Conservation (phyloP, 164 flowering plant species). For the Magnolia changhungtana region DNA sequence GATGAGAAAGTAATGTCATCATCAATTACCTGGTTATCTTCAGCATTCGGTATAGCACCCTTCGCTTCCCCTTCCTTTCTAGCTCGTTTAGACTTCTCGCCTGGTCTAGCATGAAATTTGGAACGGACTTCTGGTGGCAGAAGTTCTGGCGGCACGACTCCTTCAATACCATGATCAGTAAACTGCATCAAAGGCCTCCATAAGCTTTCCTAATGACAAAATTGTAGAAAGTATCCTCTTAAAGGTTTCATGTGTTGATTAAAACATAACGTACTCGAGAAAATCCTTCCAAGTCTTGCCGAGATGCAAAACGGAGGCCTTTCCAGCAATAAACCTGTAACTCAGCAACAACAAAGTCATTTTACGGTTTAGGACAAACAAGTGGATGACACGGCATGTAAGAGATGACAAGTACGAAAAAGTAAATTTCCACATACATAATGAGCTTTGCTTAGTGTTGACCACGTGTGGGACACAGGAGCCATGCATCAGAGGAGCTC, state of each 20-base stretch:
- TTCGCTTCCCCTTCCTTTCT: conserved; percentile 77
- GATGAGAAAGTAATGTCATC: neutral
- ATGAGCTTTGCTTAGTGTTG: neutral
- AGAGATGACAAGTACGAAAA: neutral
- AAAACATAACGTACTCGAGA: conserved; percentile 53
- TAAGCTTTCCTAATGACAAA: neutral
- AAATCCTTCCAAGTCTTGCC: conserved; percentile 98
- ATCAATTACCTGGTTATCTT: conserved; percentile 68
- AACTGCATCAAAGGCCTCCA: conserved; percentile 51
- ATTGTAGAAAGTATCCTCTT: conserved; percentile 1
- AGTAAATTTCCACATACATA: neutral
- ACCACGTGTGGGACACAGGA: neutral
- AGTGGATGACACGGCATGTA: neutral
- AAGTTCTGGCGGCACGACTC: conserved; percentile 89
- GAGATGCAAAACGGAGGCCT: conserved; percentile 90
- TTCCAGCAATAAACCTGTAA: conserved; percentile 98
- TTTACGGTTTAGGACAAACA: neutral
- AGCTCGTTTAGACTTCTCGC: conserved; percentile 79
- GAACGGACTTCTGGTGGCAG: conserved; percentile 75
- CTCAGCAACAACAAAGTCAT: neutral
- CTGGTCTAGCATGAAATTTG: conserved; percentile 68
- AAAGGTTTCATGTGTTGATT: neutral
- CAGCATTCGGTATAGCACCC: conserved; percentile 47
- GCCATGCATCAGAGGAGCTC: neutral
- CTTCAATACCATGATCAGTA: conserved; percentile 87